Evolutionary conservation across 208 protist species (phyloP).

Genomic region (Acanthamoeba pearcei): DNA sequence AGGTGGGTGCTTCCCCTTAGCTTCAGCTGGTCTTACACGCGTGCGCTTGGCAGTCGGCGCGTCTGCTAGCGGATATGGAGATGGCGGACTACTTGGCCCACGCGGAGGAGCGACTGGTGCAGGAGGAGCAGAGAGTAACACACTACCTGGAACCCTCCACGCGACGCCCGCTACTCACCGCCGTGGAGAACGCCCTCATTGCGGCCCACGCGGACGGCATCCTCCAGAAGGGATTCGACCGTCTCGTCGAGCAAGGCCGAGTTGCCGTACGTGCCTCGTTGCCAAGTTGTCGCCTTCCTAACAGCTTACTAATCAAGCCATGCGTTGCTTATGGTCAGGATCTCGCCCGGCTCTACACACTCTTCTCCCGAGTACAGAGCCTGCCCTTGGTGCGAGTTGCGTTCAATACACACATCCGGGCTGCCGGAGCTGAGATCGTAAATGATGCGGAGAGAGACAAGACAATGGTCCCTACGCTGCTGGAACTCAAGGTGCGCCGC

Average conservation of each 20-base stretch:
- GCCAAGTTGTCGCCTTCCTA: not conserved
- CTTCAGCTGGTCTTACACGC: not conserved
- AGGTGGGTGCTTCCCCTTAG: not conserved
- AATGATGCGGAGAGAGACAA: constrained; percentile 84
- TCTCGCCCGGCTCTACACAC: constrained; percentile 77
- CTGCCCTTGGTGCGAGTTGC: constrained; percentile 70
- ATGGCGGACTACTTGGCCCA: constrained; percentile 83
- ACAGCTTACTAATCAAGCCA: not conserved
- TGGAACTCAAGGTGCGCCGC: constrained; percentile 90
- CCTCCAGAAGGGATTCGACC: constrained; percentile 72
- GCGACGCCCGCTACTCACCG: constrained; percentile 68
- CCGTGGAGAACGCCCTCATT: constrained; percentile 81
- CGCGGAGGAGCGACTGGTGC: constrained; percentile 76
- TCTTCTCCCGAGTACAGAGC: constrained; percentile 76
- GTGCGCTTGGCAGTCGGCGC: not conserved
- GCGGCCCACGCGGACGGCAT: constrained; percentile 78
- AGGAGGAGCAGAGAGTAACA: constrained; percentile 81
- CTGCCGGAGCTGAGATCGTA: constrained; percentile 78
- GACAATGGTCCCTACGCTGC: constrained; percentile 89
- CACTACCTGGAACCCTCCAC: constrained; percentile 84
- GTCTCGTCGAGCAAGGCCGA: constrained; percentile 29
- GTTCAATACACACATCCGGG: constrained; percentile 81
- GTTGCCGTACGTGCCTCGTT: not conserved
- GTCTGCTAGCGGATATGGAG: constrained; percentile 26
- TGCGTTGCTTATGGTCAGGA: constrained; percentile 73